Conservation (phyloP, 2,329 filamentous ascomycete genomes). For the Calonectria honghensis region DNA sequence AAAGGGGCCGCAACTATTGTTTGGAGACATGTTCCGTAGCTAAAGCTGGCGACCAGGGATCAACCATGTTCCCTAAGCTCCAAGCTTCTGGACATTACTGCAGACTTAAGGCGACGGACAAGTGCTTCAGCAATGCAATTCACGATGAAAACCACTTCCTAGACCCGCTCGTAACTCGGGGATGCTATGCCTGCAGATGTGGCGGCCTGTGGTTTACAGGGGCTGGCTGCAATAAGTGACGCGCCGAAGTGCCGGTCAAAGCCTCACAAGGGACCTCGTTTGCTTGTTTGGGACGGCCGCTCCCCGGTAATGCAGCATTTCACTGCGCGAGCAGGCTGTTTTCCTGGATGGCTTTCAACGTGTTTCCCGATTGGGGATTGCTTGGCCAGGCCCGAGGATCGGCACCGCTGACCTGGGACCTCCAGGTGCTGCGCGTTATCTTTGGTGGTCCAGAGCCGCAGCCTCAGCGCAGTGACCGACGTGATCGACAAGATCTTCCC, state of each 20-base stretch:
- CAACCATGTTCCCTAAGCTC: constrained; percentile 34
- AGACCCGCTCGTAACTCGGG: constrained; percentile 20
- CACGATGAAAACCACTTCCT: constrained; percentile 2
- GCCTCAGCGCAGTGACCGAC: constrained; percentile 40
- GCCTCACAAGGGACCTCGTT: constrained; percentile 1
- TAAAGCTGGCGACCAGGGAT: constrained; percentile 29
- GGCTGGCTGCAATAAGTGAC: constrained; percentile 13
- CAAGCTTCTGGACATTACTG: constrained; percentile 21
- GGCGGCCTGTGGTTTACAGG: constrained; percentile 20
- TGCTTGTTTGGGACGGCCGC: constrained; percentile 47
- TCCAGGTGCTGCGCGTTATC: constrained; percentile 31
- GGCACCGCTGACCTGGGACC: constrained; percentile 35
- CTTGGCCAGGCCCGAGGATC: constrained; percentile 22
- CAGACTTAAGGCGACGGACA: not conserved
- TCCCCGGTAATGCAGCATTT: constrained; percentile 32
- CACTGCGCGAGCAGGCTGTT: constrained; percentile 39
- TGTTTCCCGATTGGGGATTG: constrained; percentile 42
- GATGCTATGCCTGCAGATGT: constrained; percentile 25
- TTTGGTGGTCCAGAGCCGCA: constrained; percentile 50
- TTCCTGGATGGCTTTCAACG: constrained; percentile 18
- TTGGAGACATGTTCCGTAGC: constrained; percentile 9
- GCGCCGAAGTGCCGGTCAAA: constrained; percentile 24
- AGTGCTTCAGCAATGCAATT: constrained; percentile 4
- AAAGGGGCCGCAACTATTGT: not conserved
- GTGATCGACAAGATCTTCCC: constrained; percentile 56